phyloP scores from a whole-genome alignment of 2,329 filamentous ascomycete genomes.

The Chalara sp. region DNA sequence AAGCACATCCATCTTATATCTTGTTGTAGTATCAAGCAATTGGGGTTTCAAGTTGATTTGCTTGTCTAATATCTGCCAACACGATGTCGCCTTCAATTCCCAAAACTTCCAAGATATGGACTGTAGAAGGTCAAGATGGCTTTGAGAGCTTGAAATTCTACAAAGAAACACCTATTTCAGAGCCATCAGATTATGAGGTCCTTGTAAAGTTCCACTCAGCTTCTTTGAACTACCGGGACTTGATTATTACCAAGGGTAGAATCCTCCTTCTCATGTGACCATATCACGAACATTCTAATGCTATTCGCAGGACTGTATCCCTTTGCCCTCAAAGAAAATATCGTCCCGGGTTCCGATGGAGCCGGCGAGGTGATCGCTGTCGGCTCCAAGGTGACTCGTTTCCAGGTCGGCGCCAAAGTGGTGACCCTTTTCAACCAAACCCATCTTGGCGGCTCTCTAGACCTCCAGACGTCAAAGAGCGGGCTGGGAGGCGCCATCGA shows the following conservation, averaged over 20 bases:
- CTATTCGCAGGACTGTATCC: constrained; percentile 15
- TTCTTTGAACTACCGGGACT: constrained; percentile 34
- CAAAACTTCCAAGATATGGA: constrained; percentile 35
- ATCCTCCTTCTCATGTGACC: background rate
- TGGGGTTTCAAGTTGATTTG: background rate
- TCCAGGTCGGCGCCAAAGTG: constrained; percentile 50
- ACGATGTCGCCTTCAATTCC: constrained; percentile 13
- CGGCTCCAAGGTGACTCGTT: constrained; percentile 48
- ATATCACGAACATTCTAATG: background rate
- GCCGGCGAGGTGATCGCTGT: constrained; percentile 42
- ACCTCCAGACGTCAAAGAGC: constrained; percentile 25
- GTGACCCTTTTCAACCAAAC: constrained; percentile 53
- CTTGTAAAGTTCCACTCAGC: constrained; percentile 41
- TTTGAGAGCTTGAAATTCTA: constrained; percentile 42
- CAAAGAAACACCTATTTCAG: constrained; percentile 25
- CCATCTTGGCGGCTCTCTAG: constrained; percentile 22
- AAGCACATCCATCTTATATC: background rate
- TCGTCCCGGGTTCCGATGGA: constrained; percentile 33
- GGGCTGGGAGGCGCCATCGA: constrained; percentile 50
- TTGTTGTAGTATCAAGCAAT: background rate
- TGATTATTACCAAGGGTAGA: constrained; percentile 29
- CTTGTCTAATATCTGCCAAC: background rate
- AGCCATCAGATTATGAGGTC: constrained; percentile 46
- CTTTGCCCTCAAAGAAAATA: constrained; percentile 12
- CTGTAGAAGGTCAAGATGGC: constrained; percentile 38